Evolutionary conservation across 1,139 yeast species (phyloP), one percentile per base, ranked within the genome.

Genomic region (Tardiomyces depauwii): DNA sequence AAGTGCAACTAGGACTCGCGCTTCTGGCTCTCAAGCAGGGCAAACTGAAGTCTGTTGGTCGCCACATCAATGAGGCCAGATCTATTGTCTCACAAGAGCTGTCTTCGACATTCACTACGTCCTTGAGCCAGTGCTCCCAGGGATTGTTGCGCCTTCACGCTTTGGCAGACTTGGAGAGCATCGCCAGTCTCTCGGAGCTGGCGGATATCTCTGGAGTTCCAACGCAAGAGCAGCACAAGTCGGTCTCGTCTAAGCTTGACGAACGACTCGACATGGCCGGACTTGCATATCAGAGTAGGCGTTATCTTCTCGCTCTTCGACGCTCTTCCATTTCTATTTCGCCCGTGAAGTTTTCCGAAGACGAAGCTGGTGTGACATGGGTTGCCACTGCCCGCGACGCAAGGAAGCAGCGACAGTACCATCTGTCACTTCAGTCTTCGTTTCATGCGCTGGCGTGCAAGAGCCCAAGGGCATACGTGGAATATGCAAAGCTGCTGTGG

Each of bases 401-500:
- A 3, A 67, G 96, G 47, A 75, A 78, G 50, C 78, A 80, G 50
- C 76, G 78, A 18, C 73, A 91, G 49, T 67, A 82, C 18, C 93
- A 86, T 53, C 71, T 86, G 40, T 83, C 97, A 0, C 78, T 91
- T 1, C 75, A 80, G 40, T 74, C 82, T 3, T 77, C 87, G 27
- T 78, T 89, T 62, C 75, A 77, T 47, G 91, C 95, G 0, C 70
- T 80, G 63, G 70, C 73, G 3, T 59, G 73, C 30, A 63, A 62
- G 0, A 62, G 66, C 42, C 64, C 66, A 1, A 69, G 72, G 21
- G 87, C 93, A 1, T 81, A 79, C 49, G 70, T 83, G 39, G 96
- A 88, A 60, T 84, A 85, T 61, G 86, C 97, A 0, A 80, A 85
- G 49, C 71, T 93, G 9, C 64, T 88, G 44, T 91, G 98, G 97